Evolutionary conservation across 2,329 filamentous ascomycete species (phyloP).

Genomic region (Ophiostoma ips): DNA sequence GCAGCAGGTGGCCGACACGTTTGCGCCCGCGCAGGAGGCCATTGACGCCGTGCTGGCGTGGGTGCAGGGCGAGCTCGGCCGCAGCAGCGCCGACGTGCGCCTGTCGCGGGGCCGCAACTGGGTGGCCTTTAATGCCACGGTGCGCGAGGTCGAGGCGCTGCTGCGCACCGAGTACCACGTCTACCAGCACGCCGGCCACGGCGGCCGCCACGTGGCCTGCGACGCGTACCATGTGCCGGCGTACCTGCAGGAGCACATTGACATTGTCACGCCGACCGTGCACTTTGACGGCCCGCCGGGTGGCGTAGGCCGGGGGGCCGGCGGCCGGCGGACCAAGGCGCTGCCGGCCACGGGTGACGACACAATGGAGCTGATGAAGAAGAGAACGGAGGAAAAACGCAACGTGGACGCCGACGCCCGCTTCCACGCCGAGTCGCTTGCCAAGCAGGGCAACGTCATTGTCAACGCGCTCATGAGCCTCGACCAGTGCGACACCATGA

Average conservation of each 20-base stretch:
- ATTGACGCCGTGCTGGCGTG: conserved; percentile 37
- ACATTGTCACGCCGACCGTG: conserved; percentile 28
- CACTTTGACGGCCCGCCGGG: conserved; percentile 23
- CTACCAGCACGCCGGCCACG: conserved; percentile 27
- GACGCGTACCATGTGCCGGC: conserved; percentile 28
- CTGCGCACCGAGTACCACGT: conserved; percentile 39
- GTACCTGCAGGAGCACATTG: conserved; percentile 23
- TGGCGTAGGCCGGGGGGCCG: conserved; percentile 2
- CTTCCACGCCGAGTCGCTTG: conserved; percentile 10
- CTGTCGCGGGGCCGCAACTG: conserved; percentile 38
- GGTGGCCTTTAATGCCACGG: conserved; percentile 40
- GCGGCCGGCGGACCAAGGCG: conserved; percentile 14
- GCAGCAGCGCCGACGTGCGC: conserved; percentile 28
- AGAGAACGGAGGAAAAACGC: conserved; percentile 8
- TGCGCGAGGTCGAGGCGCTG: conserved; percentile 37
- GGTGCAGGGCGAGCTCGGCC: conserved; percentile 32
- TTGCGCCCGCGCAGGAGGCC: conserved; percentile 28
- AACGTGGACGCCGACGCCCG: too few relatives aligned
- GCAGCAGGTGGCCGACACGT: conserved; percentile 28
- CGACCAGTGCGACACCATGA: conserved; percentile 34
- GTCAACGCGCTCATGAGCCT: conserved; percentile 20
- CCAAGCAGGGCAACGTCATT: conserved; percentile 20
- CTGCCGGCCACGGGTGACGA: conserved; percentile 17
- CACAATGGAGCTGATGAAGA: conserved; percentile 16
- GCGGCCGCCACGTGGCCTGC: conserved; percentile 26